phyloP scores from a whole-genome alignment of 352 stramenopile species.

The Phytophthora chlamydospora region DNA sequence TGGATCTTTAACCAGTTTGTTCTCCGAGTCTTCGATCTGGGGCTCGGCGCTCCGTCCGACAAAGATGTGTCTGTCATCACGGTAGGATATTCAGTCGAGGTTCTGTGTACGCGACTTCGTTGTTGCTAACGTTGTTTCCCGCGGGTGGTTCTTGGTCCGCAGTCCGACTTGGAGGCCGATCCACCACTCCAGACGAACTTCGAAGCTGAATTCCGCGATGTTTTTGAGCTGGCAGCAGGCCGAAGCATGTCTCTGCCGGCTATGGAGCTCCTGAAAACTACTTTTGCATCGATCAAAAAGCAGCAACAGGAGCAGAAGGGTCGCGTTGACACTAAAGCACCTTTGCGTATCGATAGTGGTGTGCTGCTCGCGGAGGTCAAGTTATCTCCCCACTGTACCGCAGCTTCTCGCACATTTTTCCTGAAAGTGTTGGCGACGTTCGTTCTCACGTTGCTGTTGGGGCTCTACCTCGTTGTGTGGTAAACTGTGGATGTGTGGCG shows the following conservation, averaged over 20 bases:
- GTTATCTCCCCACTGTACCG: constrained; percentile 47
- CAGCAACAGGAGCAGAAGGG: constrained; percentile 32
- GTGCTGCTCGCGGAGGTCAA: constrained; percentile 59
- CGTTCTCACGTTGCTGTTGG: constrained; percentile 60
- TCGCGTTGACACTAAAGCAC: constrained; percentile 13
- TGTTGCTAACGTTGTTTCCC: constrained; percentile 10
- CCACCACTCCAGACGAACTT: constrained; percentile 56
- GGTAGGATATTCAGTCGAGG: constrained; percentile 27
- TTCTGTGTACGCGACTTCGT: too few species aligned
- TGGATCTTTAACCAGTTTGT: constrained; percentile 71
- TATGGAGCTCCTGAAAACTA: constrained; percentile 57
- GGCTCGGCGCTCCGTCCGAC: constrained; percentile 38
- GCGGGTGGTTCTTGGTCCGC: neutral
- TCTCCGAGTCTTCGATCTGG: constrained; percentile 63
- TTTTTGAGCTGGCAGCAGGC: constrained; percentile 71
- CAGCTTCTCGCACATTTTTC: constrained; percentile 66
- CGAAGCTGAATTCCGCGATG: constrained; percentile 71
- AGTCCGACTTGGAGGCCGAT: constrained; percentile 54
- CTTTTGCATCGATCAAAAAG: constrained; percentile 34
- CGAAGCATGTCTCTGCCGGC: constrained; percentile 50
- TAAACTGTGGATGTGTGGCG: constrained; percentile 19
- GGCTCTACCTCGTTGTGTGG: constrained; percentile 52
- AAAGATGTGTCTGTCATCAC: constrained; percentile 49
- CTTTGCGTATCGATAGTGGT: constrained; percentile 44
- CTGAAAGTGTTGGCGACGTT: constrained; percentile 73